Base-by-base conservation (phyloP, 1,284 basidiomycete species). In the Ustilago trichophora region DNA sequence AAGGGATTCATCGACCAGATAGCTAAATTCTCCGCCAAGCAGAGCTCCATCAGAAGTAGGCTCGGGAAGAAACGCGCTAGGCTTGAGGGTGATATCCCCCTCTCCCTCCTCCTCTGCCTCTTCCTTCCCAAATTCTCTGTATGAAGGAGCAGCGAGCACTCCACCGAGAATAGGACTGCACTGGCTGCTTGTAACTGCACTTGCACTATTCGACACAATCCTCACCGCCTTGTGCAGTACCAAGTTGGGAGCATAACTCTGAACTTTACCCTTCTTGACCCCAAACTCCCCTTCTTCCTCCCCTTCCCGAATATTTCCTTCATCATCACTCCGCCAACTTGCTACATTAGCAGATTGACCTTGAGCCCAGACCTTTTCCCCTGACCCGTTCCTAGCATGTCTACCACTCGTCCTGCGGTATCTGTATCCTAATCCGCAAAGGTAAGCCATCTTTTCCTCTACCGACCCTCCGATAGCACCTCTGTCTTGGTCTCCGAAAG, bases 391-490 rank as follows among this genome's bases (percentile, higher is more conserved):
- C 21, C 58, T 31, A 7, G 26, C 47, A 21, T 55, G 47, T 21
- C 38, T n/a, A 0, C 18, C 27, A 25, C 26, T 26, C 22, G 19
- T 46, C 27, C 32, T 47, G 4, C 36, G 19, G 19, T 49, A 65
- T 7, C 66, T 18, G 29, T 70, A 70, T 1, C 66, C 60, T 3
- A 70, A 19, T 5, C 66, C 66, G 24, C 60, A 70, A 7, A 70
- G 60, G 24, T 65, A 70, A 0, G 60, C 66, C 66, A 65, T 62
- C 41, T 60, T 54, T 34, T 65, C 66, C 27, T 55, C 63, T 9
- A 59, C 52, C n/a, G 43, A 45, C 7, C 50, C 21, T 25, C 42
- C 50, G 6, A 34, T n/a, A n/a, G n/a, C n/a, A n/a, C n/a, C n/a
- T n/a, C n/a, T n/a, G n/a, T n/a, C n/a, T n/a, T n/a, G n/a, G n/a